These are phyloP conservation scores for Termitomyces sp. DNA, from an alignment of 768 basidiomycete genomes.

Conservation along the genomic window DNA sequence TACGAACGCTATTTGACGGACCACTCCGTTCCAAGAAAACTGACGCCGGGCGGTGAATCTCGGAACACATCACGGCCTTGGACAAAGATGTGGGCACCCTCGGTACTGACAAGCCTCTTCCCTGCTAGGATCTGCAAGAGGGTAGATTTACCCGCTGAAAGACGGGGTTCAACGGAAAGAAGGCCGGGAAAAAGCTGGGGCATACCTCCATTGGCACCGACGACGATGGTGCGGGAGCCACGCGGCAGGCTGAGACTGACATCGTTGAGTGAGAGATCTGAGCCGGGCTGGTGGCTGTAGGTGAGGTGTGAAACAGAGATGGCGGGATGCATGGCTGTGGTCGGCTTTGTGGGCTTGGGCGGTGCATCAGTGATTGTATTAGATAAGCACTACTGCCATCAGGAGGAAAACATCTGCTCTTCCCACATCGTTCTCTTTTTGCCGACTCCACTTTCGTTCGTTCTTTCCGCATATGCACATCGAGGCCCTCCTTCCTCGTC, in stretches of 20 bases:
- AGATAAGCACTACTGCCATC: conserved; percentile 7
- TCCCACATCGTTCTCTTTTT: conserved; percentile 11
- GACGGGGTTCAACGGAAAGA: conserved; percentile 9
- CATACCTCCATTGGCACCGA: conserved; percentile 93
- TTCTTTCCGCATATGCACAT: conserved; percentile 21
- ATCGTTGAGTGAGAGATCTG: conserved; percentile 51
- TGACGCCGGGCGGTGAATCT: conserved; percentile 74
- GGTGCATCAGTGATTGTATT: conserved; percentile 12
- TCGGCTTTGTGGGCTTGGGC: not conserved
- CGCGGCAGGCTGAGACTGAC: conserved; percentile 61
- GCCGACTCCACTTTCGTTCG: conserved; percentile 26
- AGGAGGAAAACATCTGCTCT: not conserved
- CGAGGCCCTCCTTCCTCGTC: conserved; percentile 34
- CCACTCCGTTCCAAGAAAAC: conserved; percentile 95
- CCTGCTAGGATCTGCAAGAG: conserved; percentile 91
- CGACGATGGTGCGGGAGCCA: conserved; percentile 79
- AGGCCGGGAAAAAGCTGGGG: conserved; percentile 5
- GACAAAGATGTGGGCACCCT: conserved; percentile 57
- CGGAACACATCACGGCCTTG: conserved; percentile 86
- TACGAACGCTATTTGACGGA: conserved; percentile 25
- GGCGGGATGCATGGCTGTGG: conserved; percentile 16
- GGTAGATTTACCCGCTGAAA: conserved; percentile 88
- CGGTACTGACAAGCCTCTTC: conserved; percentile 64
- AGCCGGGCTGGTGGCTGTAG: conserved; percentile 43
- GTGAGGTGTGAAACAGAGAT: conserved; percentile 49